Evolutionary conservation across 1,284 basidiomycete species (phyloP).

Genomic region (Heterobasidion irregulare): DNA sequence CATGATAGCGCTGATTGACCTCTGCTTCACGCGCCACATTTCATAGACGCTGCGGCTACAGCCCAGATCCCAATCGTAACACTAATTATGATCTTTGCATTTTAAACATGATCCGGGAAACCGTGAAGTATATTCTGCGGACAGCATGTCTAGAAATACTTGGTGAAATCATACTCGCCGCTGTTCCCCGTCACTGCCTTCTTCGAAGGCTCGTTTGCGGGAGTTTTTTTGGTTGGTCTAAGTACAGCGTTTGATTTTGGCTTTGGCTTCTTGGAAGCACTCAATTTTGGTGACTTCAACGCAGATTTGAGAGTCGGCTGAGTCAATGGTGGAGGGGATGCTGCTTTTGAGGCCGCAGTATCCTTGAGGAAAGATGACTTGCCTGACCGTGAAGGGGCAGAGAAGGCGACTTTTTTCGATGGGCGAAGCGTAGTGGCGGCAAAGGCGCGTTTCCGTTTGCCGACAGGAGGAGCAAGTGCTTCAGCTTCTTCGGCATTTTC

Average conservation of each 20-base stretch:
- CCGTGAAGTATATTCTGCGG: no score
- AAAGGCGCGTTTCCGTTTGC: constrained; percentile 41
- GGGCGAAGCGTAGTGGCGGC: constrained; percentile 21
- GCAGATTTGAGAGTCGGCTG: neutral
- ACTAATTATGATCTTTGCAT: no score
- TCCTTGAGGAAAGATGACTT: neutral
- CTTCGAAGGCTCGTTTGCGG: constrained; percentile 13
- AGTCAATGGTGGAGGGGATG: neutral
- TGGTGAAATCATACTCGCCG: constrained; percentile 46
- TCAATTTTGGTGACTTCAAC: constrained; percentile 3
- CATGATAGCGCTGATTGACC: constrained; percentile 1
- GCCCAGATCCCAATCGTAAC: no score
- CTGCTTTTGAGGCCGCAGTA: neutral
- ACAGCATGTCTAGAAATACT: constrained; percentile 33
- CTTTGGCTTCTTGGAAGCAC: neutral
- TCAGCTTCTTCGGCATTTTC: constrained; percentile 18
- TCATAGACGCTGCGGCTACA: no score
- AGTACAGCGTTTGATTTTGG: constrained; percentile 5
- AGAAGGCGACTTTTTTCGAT: constrained; percentile 43
- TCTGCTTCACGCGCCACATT: no score
- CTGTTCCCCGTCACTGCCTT: constrained; percentile 15
- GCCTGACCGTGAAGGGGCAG: neutral
- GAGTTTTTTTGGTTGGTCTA: constrained; percentile 12
- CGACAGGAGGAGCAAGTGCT: constrained; percentile 20
- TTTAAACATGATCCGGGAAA: no score